These are phyloP conservation scores for Diddensiella caesifluorescens DNA, from an alignment of 805 yeast genomes.

Conservation along the genomic window DNA sequence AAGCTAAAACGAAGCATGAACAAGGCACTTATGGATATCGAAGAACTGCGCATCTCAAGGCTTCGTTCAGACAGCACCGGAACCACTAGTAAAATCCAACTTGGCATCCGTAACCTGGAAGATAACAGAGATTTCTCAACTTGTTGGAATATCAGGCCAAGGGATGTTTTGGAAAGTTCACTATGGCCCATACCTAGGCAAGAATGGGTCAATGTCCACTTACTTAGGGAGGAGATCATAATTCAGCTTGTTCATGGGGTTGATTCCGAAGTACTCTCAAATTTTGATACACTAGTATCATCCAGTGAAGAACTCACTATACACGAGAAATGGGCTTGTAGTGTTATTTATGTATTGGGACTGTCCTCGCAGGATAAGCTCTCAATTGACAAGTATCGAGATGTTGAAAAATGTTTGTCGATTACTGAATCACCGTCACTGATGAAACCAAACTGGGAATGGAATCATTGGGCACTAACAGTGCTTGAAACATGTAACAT, in stretches of 20 bases:
- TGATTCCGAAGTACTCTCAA: slow-evolving; percentile 13
- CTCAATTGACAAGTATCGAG: slow-evolving; percentile 4
- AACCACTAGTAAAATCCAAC: slow-evolving; percentile 7
- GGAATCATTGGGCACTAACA: slow-evolving; percentile 26
- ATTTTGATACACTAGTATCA: neutral
- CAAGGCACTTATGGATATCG: slow-evolving; percentile 28
- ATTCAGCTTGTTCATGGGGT: slow-evolving; percentile 15
- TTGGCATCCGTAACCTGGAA: slow-evolving; percentile 9
- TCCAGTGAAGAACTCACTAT: slow-evolving; percentile 27
- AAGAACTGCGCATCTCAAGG: slow-evolving; percentile 24
- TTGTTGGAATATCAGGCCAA: slow-evolving; percentile 47
- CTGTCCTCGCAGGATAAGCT: slow-evolving; percentile 11
- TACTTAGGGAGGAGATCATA: slow-evolving; percentile 30
- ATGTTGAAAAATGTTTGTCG: neutral
- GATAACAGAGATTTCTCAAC: slow-evolving; percentile 61
- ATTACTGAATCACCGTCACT: no score
- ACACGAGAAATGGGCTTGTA: slow-evolving; percentile 37
- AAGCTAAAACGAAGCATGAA: slow-evolving; percentile 48
- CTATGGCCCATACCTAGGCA: slow-evolving; percentile 17
- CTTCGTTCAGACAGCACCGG: slow-evolving; percentile 16
- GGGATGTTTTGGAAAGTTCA: slow-evolving; percentile 27
- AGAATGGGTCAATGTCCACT: slow-evolving; percentile 34
- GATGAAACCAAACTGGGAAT: slow-evolving; percentile 28
- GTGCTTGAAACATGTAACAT: slow-evolving; percentile 26
- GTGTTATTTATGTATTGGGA: slow-evolving; percentile 19